Conservation (phyloP, 805 yeast genomes). For the Metschnikowia cubensis region DNA sequence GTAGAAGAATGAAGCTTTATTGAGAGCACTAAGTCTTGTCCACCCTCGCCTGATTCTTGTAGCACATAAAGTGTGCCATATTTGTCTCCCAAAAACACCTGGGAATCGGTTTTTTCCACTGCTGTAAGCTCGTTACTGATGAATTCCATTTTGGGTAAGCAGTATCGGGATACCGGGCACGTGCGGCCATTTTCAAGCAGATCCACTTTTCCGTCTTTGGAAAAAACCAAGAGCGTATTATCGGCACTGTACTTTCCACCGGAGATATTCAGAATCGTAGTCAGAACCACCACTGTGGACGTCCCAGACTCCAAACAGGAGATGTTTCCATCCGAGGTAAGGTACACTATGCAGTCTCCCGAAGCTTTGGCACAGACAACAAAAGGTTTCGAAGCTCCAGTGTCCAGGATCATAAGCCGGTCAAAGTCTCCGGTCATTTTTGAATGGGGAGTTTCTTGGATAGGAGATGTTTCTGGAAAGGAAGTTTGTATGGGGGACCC, state of each 20-base stretch:
- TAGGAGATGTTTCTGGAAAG: no score
- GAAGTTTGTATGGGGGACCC: no score
- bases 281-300: not conserved
- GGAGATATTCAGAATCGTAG: not conserved
- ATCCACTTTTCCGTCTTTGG: slow-evolving; percentile 21
- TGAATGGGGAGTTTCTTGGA: no score
- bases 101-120: slow-evolving; percentile 30
- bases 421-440: no score
- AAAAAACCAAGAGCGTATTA: slow-evolving; percentile 16
- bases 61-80: slow-evolving; percentile 39
- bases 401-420: not conserved
- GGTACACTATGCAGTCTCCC: not conserved
- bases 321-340: not conserved
- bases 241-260: slow-evolving; percentile 8
- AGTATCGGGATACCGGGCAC: not conserved
- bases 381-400: not conserved
- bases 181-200: not conserved
- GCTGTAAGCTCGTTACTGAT: slow-evolving; percentile 36
- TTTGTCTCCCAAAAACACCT: slow-evolving; percentile 46
- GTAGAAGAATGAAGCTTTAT: slow-evolving; percentile 51
- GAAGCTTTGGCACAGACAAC: not conserved
- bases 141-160: not conserved
- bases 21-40: slow-evolving; percentile 17
- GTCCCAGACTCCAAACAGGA: not conserved
- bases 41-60: slow-evolving; percentile 4